Evolutionary conservation across 768 basidiomycete species (phyloP).

Genomic region (Rhodotorula sphaerocarpa): DNA sequence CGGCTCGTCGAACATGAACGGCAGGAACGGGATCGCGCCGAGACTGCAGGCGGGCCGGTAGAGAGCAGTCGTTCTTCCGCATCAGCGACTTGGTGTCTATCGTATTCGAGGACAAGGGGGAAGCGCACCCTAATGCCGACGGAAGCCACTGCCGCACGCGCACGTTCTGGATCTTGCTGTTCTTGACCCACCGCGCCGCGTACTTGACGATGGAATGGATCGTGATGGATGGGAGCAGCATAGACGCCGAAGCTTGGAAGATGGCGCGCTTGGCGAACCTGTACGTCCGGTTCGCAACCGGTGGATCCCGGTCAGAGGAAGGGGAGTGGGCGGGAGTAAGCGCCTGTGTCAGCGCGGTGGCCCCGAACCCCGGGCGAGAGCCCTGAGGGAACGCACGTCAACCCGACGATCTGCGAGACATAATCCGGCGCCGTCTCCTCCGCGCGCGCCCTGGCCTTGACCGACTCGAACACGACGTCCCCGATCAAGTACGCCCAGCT

Average conservation of each 20-base stretch:
- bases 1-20: slow-evolving; percentile 70
- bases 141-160: slow-evolving; percentile 15
- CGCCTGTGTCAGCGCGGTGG: too few relatives aligned
- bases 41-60: too few relatives aligned
- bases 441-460: slow-evolving; percentile 57
- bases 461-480: slow-evolving; percentile 72
- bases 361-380: neutral
- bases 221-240: slow-evolving; percentile 58
- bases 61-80: too few relatives aligned
- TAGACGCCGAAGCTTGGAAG: slow-evolving; percentile 59
- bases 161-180: slow-evolving; percentile 47
- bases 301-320: too few relatives aligned
- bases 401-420: slow-evolving; percentile 13
- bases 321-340: too few relatives aligned
- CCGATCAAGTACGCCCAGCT: slow-evolving; percentile 72
- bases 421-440: slow-evolving; percentile 24
- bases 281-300: too few relatives aligned
- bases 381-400: slow-evolving; percentile 11
- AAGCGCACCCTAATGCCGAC: slow-evolving; percentile 8
- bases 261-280: slow-evolving; percentile 64
- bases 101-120: too few relatives aligned
- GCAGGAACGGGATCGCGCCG: slow-evolving; percentile 63
- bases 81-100: too few relatives aligned
- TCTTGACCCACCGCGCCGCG: slow-evolving; percentile 58
- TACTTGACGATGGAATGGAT: slow-evolving; percentile 72